Evolutionary conservation across 2,329 filamentous ascomycete genomes (phyloP).

Genomic region (Fusarium globosum): DNA sequence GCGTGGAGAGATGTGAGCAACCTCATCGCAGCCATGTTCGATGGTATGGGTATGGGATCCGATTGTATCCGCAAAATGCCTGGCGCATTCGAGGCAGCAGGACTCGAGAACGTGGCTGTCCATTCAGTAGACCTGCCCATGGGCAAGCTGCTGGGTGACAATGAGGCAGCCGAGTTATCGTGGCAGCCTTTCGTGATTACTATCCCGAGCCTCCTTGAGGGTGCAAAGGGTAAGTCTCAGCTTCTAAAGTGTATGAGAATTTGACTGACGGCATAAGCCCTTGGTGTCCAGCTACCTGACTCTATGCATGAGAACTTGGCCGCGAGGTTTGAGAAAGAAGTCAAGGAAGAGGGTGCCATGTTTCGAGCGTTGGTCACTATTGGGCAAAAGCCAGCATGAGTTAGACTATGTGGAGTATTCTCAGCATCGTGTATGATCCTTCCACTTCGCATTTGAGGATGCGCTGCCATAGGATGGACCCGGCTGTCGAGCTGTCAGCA

Average conservation of each 20-base stretch:
- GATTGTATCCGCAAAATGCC: background rate
- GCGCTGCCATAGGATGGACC: background rate
- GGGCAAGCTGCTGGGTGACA: constrained; percentile 5
- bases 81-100: background rate
- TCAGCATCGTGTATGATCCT: background rate
- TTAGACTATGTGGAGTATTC: background rate
- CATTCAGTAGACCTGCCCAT: constrained; percentile 8
- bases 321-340: constrained; percentile 22
- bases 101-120: background rate
- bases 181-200: constrained; percentile 14
- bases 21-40: constrained; percentile 4
- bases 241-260: accelerated
- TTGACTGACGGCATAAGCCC: background rate
- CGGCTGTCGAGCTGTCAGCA: background rate
- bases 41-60: constrained; percentile 9
- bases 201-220: constrained; percentile 3
- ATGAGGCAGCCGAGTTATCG: background rate
- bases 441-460: background rate
- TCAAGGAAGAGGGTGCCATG: constrained; percentile 1
- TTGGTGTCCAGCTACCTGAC: background rate
- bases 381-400: constrained; percentile 4
- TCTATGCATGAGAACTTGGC: background rate
- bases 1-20: constrained; percentile 9
- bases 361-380: constrained; percentile 2
- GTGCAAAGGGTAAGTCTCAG: constrained; percentile 1